Conservation (phyloP, 768 basidiomycete genomes). For the Hypsizygus marmoreus region DNA sequence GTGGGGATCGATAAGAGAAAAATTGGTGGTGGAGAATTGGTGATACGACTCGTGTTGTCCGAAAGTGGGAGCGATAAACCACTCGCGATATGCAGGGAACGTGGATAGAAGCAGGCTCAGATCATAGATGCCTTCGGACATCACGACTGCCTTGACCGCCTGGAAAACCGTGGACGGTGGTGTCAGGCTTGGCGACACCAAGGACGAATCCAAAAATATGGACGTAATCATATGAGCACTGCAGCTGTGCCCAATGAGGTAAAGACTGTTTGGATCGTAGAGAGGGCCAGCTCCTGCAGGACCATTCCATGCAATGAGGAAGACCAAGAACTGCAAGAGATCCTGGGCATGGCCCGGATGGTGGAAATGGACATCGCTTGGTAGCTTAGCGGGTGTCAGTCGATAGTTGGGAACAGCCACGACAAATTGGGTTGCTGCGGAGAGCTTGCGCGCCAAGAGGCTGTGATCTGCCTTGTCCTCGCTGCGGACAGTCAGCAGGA, state of each 20-base stretch:
- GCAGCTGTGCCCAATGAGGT: slow-evolving; percentile 80
- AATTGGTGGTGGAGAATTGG: slow-evolving; percentile 45
- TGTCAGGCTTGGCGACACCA: slow-evolving; percentile 41
- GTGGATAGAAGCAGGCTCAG: slow-evolving; percentile 60
- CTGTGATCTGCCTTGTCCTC: slow-evolving; percentile 72
- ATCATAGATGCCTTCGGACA: slow-evolving; percentile 82
- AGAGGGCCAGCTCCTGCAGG: slow-evolving; percentile 24
- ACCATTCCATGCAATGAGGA: slow-evolving; percentile 50
- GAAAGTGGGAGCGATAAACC: slow-evolving; percentile 73
- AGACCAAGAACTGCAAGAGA: slow-evolving; percentile 60
- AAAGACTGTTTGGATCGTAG: slow-evolving; percentile 45
- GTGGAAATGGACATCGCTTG: slow-evolving; percentile 38
- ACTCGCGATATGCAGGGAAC: slow-evolving; percentile 67
- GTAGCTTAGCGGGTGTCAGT: slow-evolving; percentile 51
- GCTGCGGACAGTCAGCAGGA: slow-evolving; percentile 34
- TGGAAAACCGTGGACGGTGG: slow-evolving; percentile 45
- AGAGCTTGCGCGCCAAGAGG: slow-evolving; percentile 55
- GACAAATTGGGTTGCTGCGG: slow-evolving; percentile 46
- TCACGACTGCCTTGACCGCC: slow-evolving; percentile 53
- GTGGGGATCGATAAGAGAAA: slow-evolving; percentile 35
- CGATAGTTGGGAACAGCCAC: slow-evolving; percentile 82
- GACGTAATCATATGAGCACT: slow-evolving; percentile 78
- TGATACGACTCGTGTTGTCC: slow-evolving; percentile 51
- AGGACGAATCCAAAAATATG: slow-evolving; percentile 60
- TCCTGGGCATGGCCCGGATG: slow-evolving; percentile 79